Percentiles rank a stretch among this genome's conserved stretches.
Conservation (phyloP, 2,329 filamentous ascomycete species). For the Ciborinia camelliae region DNA sequence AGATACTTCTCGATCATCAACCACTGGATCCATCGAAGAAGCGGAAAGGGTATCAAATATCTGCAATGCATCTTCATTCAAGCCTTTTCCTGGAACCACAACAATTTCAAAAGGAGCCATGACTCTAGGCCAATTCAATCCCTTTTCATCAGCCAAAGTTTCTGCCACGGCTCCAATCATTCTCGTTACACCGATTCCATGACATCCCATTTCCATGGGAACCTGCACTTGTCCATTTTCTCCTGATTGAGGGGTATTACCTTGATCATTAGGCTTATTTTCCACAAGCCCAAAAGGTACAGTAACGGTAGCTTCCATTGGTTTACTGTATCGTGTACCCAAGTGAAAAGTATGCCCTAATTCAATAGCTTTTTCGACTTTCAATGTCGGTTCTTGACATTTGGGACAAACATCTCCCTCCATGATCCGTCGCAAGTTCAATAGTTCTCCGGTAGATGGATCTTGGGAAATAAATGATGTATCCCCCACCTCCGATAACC, state of each 20-base stretch:
- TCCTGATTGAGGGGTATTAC: not conserved
- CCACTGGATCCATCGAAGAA: constrained; percentile 55
- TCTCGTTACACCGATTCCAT: constrained; percentile 89
- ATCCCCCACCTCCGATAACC: not conserved
- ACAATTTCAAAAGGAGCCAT: constrained; percentile 82
- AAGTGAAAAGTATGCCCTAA: constrained; percentile 94
- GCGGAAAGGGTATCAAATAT: constrained; percentile 60
- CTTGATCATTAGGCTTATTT: not conserved
- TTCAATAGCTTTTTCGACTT: constrained; percentile 73
- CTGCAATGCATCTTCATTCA: constrained; percentile 48
- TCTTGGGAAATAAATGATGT: constrained; percentile 32
- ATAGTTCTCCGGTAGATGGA: constrained; percentile 41
- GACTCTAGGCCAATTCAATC: constrained; percentile 80
- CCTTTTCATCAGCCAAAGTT: constrained; percentile 64
- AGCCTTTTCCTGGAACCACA: constrained; percentile 54
- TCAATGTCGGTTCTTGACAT: constrained; percentile 62
- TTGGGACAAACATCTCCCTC: constrained; percentile 70
- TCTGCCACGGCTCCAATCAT: constrained; percentile 85
- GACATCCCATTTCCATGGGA: constrained; percentile 88
- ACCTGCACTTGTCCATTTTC: constrained; percentile 36
- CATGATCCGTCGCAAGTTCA: constrained; percentile 63
- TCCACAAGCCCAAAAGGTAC: constrained; percentile 38
- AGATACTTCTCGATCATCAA: constrained; percentile 69
- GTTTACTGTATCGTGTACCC: constrained; percentile 79
- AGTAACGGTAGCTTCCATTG: constrained; percentile 63